Evolutionary conservation across 2,329 filamentous ascomycete species (phyloP).

Genomic region (Cytospora schulzeri): DNA sequence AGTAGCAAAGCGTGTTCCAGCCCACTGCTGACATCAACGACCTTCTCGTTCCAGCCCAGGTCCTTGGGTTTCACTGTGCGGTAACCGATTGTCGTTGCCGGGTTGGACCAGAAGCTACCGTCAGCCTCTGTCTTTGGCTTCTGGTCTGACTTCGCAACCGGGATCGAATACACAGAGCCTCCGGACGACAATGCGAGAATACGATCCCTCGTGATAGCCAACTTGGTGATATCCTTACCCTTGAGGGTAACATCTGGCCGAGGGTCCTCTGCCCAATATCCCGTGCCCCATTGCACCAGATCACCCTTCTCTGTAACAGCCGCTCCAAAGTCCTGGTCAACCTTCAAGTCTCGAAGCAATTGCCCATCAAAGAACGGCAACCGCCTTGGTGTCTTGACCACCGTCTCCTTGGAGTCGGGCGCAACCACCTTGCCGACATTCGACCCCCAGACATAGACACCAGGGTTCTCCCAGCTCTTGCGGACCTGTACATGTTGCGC

Average conservation of each 20-base stretch:
- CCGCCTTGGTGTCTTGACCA: conserved; percentile 78
- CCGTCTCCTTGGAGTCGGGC: conserved; percentile 74
- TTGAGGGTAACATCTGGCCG: conserved; percentile 71
- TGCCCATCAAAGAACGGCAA: conserved; percentile 83
- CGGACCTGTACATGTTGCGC: conserved; percentile 88
- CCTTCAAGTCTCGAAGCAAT: conserved; percentile 82
- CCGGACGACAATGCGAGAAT: conserved; percentile 76
- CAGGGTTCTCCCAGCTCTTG: conserved; percentile 78
- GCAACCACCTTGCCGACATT: conserved; percentile 85
- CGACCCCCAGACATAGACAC: conserved; percentile 91
- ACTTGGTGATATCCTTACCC: conserved; percentile 77
- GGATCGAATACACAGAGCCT: conserved; percentile 83
- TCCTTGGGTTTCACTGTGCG: conserved; percentile 68
- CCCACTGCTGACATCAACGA: conserved; percentile 75
- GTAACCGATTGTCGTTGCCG: conserved; percentile 60
- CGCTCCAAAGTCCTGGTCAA: conserved; percentile 79
- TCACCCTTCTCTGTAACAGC: conserved; percentile 88
- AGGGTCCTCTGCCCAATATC: conserved; percentile 66
- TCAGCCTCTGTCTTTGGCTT: conserved; percentile 36
- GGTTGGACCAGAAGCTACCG: conserved; percentile 72
- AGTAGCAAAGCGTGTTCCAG: conserved; percentile 85
- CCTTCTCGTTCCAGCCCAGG: conserved; percentile 69
- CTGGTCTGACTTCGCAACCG: conserved; percentile 75
- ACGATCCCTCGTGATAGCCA: conserved; percentile 79
- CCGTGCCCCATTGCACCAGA: conserved; percentile 87